phyloP scores from a whole-genome alignment of 495 filamentous ascomycete genomes.

The Delitschia confertaspora region DNA sequence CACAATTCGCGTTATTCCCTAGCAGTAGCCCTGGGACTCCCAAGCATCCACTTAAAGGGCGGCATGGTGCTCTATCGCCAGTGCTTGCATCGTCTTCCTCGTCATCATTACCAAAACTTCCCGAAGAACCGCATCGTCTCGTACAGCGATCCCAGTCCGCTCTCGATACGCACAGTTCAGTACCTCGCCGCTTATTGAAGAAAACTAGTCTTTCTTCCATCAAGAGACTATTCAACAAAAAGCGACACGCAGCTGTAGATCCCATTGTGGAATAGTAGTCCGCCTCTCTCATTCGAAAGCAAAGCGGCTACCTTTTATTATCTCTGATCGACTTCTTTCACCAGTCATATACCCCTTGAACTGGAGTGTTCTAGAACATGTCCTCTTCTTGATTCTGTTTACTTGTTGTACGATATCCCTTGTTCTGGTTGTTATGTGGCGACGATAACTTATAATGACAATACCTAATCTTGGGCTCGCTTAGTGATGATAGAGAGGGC shows the following conservation, averaged over 20 bases:
- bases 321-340: too few species aligned
- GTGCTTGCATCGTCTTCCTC: conserved; percentile 6
- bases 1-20: conserved; percentile 23
- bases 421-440: too few species aligned
- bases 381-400: too few species aligned
- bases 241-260: conserved; percentile 16
- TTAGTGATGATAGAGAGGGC: too few species aligned
- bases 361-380: conserved; percentile 3
- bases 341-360: conserved; percentile 23
- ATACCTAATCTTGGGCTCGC: too few species aligned
- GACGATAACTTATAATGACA: conserved; percentile 11
- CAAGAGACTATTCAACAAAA: conserved; percentile 23
- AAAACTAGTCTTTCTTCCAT: conserved; percentile 18
- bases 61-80: conserved; percentile 18
- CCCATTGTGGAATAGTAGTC: conserved; percentile 19
- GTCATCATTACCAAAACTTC: too few species aligned
- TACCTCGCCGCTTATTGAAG: conserved; percentile 17
- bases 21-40: conserved; percentile 24
- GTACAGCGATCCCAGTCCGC: conserved; percentile 13
- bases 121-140: conserved; percentile 4
- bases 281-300: too few species aligned
- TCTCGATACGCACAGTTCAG: conserved; percentile 13
- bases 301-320: conserved; percentile 1
- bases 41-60: conserved; percentile 14
- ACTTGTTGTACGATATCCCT: conserved; percentile 13